A percentile compares a stretch with the other conserved stretches of the same genome.
These are phyloP conservation scores for Blastocystis sp. DNA, from an alignment of 352 stramenopile genomes.

Conservation along the genomic window DNA sequence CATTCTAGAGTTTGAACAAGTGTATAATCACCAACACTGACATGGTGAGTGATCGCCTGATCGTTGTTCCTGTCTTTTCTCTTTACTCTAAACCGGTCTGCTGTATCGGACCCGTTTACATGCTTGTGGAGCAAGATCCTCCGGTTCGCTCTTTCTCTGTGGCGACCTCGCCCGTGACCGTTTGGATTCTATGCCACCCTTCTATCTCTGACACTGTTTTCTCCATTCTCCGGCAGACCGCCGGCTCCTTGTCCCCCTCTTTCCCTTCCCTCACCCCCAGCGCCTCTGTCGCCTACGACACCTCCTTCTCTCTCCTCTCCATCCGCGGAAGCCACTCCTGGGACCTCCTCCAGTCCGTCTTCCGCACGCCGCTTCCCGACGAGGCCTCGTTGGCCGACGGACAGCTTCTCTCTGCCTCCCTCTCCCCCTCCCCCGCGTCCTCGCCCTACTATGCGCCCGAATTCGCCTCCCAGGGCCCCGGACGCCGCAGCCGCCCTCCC, in stretches of 20 bases:
- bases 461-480: background rate
- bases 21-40: too few relatives aligned
- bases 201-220: background rate
- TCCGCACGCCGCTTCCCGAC: background rate
- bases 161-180: background rate
- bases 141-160: background rate
- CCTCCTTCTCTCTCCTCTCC: background rate
- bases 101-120: background rate
- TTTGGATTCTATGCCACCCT: background rate
- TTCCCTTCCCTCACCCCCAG: background rate
- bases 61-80: background rate
- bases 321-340: background rate
- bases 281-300: background rate
- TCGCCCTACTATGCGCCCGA: conserved; percentile 27
- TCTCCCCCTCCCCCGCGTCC: background rate
- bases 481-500: background rate
- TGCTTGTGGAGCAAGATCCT: background rate
- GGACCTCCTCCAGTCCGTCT: background rate
- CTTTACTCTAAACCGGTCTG: background rate
- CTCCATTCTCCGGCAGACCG: background rate
- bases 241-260: background rate
- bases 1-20: background rate
- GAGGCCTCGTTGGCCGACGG: background rate
- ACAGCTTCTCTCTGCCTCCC: background rate
- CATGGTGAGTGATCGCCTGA: background rate